Evolutionary conservation across 1,284 basidiomycete species (phyloP).

Genomic region (Trichosporon asahii): DNA sequence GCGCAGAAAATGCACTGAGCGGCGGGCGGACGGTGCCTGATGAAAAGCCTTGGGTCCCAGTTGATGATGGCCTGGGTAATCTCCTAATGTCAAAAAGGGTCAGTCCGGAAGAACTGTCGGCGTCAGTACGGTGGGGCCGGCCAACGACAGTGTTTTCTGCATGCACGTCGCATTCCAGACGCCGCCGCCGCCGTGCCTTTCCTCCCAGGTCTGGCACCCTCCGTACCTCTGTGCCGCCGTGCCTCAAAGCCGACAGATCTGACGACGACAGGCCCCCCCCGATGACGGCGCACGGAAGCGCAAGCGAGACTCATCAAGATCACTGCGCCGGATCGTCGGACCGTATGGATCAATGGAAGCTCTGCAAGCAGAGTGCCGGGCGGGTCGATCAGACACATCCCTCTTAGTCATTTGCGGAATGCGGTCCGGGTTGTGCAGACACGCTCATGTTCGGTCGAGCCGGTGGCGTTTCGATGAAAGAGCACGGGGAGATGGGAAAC

Average conservation of each 20-base stretch:
- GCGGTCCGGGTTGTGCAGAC: not conserved
- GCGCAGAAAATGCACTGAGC: too few species aligned
- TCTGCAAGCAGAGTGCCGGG: not conserved
- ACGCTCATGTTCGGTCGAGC: not conserved
- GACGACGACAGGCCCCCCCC: not conserved
- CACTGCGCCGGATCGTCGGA: not conserved
- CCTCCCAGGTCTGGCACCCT: too few species aligned
- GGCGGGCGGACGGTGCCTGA: not conserved
- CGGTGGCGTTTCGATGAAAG: not conserved
- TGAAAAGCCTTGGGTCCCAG: not conserved
- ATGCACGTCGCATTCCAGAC: not conserved
- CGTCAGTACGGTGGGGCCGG: not conserved
- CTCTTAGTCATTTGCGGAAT: not conserved
- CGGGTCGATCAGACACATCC: not conserved
- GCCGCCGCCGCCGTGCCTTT: not conserved
- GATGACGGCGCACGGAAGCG: not conserved
- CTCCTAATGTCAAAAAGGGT: not conserved
- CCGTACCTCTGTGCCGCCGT: not conserved
- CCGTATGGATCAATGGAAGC: not conserved
- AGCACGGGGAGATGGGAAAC: not conserved
- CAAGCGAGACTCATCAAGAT: not conserved
- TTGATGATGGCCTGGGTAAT: not conserved
- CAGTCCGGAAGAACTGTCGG: not conserved
- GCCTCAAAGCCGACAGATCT: not conserved
- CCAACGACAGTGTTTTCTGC: not conserved